Evolutionary conservation across 2,329 filamentous ascomycete species (phyloP), one percentile per base, ranked within the genome.

Genomic region (Hypoxylon sp.): DNA sequence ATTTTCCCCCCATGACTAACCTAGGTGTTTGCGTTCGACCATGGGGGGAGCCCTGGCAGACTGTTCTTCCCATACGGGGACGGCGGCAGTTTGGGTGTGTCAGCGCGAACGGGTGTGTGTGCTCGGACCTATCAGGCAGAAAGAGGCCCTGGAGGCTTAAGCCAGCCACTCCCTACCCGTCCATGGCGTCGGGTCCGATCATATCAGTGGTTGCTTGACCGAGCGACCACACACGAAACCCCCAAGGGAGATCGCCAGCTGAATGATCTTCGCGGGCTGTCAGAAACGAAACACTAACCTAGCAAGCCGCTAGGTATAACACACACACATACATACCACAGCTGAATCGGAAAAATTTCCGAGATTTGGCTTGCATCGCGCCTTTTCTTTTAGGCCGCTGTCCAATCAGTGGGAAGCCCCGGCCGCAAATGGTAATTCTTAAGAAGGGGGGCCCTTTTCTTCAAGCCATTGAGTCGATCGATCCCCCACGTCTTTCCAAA

Each of bases 391-490:
- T 15, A 6, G 13, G 65, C 52, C 57, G 59, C 65, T 13, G 63
- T 67, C 72, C 71, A 74, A 74, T 73, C 72, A 72, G 58, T 71
- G 53, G 51, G 28, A 34, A 51, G 62, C 54, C 54, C 26, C 62
- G 62, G 55, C 71, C 68, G 61, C 64, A 73, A 72, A 68, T 69
- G 71, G 71, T 26, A 73, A 73, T 69, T 62, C 47, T 49, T 58
- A 11, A 34, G 41, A 26, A 30, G 19, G 17, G 50, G 32, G n/a
- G n/a, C n/a, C n/a, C n/a, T 46, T 46, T 28, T 46, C 20, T 47
- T 41, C 30, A 47, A 34, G 55, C 47, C 52, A 48, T 37, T 34
- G 26, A 30, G 34, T 49, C 52, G 43, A 48, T 39, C 52, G 19
- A 59, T 30, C 28, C 24, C 24, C 24, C 46, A 34, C 24, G 52